Evolutionary conservation across 768 basidiomycete species (phyloP), one percentile per base, ranked within the genome.

Genomic region (Tylopilus vinaceipallidus): DNA sequence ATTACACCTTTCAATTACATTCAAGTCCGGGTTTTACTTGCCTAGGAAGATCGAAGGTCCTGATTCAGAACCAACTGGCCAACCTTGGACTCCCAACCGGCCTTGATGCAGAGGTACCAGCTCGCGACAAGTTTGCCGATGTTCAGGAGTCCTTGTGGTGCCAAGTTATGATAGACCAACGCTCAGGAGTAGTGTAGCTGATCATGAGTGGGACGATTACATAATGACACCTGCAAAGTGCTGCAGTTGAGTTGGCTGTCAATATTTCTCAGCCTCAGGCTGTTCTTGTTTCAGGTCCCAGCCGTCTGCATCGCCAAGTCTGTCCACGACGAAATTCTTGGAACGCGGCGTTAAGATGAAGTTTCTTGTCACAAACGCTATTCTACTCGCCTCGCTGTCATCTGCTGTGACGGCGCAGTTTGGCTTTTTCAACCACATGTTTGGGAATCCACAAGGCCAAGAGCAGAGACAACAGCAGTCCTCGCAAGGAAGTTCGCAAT

Each of bases 361-460:
- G 35, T 43, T 48, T 34, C 45, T 14, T 10, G 26, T 42, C 23
- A 40, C 49, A 22, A 47, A 29, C n/a, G 36, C 27, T 16, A 30
- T 58, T 33, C 49, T 67, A 14, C 33, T 63, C 20, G 45, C 46
- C 24, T 63, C 55, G 10, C 35, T 66, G 14, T 54, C 69, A 14
- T 67, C 72, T 20, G 39, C 73, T 37, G 77, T 66, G 27, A 69
- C 71, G 14, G 84, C 82, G n/a, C 87, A 91, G 59, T 91, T 90
- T 65, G 75, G 81, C 39, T 87, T 89, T 67, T 91, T 91, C 60
- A 82, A 86, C 53, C 81, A 84, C 35, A 83, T 90, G 80, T 91
- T 88, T 59, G 80, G 81, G 29, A 57, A 57, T 35, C 73, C 78
- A 20, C 79, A 80, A 33, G 54, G 42, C 20, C 69, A 70, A 32